Evolutionary conservation across 2,329 filamentous ascomycete species (phyloP).

Genomic region (Huntiella decipiens): DNA sequence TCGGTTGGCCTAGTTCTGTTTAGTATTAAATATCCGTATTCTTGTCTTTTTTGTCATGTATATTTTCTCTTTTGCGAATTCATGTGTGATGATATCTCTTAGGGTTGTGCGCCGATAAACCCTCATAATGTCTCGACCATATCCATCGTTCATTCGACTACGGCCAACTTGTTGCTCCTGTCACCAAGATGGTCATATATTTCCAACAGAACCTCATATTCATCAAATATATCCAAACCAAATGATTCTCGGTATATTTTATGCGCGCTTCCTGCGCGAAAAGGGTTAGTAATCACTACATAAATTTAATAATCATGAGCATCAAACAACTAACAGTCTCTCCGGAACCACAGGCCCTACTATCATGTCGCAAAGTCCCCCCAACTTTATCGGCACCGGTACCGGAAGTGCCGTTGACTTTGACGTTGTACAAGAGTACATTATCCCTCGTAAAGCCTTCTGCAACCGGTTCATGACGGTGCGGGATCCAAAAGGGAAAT

Average conservation of each 20-base stretch:
- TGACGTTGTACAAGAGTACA: slow-evolving; percentile 69
- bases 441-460: slow-evolving; percentile 87
- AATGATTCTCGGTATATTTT: slow-evolving; percentile 55
- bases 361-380: slow-evolving; percentile 23
- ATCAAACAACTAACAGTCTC: slow-evolving; percentile 27
- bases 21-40: not conserved
- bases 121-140: too few relatives aligned
- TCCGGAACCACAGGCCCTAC: slow-evolving; percentile 44
- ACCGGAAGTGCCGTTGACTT: slow-evolving; percentile 62
- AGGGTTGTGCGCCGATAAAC: not conserved
- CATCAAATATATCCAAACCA: slow-evolving; percentile 4
- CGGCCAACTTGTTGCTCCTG: too few relatives aligned
- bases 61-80: not conserved
- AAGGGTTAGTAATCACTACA: slow-evolving; percentile 28
- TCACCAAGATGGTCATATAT: not conserved
- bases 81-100: not conserved
- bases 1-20: not conserved
- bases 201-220: not conserved
- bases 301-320: not conserved
- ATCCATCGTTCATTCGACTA: not conserved
- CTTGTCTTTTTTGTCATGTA: not conserved
- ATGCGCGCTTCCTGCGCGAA: slow-evolving; percentile 47
- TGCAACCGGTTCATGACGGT: slow-evolving; percentile 81
- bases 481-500: slow-evolving; percentile 47
- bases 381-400: slow-evolving; percentile 20